phyloP scores from a whole-genome alignment of 1,284 basidiomycete genomes.

The Meira nashicola region DNA sequence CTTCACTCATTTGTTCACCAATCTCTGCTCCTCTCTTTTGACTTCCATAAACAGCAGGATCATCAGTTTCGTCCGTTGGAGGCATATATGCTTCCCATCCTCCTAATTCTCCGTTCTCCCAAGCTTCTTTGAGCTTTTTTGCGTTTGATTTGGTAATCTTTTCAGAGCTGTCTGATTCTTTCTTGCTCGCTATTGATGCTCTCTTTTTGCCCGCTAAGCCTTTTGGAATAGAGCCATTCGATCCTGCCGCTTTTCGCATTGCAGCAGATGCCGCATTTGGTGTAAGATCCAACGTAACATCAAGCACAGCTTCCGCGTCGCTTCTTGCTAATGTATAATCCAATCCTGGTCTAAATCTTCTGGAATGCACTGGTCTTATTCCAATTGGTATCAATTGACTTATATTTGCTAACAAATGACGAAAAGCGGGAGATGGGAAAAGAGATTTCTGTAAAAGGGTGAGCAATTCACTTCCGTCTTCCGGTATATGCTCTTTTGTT shows the following conservation, averaged over 20 bases:
- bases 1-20: constrained; percentile 21
- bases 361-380: constrained; percentile 64
- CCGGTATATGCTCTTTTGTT: too few species aligned
- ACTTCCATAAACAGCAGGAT: constrained; percentile 82
- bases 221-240: constrained; percentile 24
- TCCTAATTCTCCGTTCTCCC: constrained; percentile 76
- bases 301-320: constrained; percentile 70
- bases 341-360: constrained; percentile 83
- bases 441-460: constrained; percentile 36
- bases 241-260: constrained; percentile 30
- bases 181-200: constrained; percentile 19
- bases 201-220: constrained; percentile 50
- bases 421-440: constrained; percentile 78
- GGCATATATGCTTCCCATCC: constrained; percentile 98
- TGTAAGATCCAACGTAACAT: constrained; percentile 84
- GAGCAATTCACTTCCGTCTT: constrained; percentile 27
- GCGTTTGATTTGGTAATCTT: constrained; percentile 29
- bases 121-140: constrained; percentile 55
- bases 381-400: constrained; percentile 71
- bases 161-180: neutral
- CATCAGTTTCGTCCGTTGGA: constrained; percentile 72
- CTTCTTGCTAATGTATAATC: constrained; percentile 93
- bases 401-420: constrained; percentile 79
- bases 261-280: constrained; percentile 59
- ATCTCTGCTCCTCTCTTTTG: constrained; percentile 47